Conservation (phyloP, 352 stramenopile genomes). For the Phytophthora fragariae region DNA sequence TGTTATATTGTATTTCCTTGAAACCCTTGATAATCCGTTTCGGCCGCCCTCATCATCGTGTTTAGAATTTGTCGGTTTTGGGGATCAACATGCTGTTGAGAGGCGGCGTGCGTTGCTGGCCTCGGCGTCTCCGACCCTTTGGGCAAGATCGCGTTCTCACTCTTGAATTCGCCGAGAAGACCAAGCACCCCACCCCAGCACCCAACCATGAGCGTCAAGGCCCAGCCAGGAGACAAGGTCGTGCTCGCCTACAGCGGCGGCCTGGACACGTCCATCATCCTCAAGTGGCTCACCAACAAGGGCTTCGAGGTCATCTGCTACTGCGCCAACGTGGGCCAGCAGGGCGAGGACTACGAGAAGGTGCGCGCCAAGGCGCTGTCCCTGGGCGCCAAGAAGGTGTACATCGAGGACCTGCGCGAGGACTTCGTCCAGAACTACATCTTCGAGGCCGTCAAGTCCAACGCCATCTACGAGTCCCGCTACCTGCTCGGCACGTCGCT, state of each 20-base stretch:
- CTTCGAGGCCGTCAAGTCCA: slow-evolving; percentile 95
- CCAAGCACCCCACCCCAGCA: slow-evolving; percentile 16
- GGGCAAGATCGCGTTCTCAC: slow-evolving; percentile 36
- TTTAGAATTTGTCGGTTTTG: slow-evolving; percentile 19
- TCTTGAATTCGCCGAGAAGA: slow-evolving; percentile 48
- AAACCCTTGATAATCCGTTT: slow-evolving; percentile 17
- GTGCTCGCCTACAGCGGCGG: slow-evolving; percentile 97
- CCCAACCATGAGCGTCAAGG: slow-evolving; percentile 73
- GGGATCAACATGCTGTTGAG: slow-evolving; percentile 43
- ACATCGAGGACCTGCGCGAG: slow-evolving; percentile 96
- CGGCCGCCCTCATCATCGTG: slow-evolving; percentile 29
- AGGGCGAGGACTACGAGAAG: slow-evolving; percentile 95
- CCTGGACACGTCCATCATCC: slow-evolving; percentile 98
- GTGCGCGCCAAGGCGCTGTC: slow-evolving; percentile 93
- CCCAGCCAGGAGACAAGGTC: slow-evolving; percentile 90
- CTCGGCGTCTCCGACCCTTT: slow-evolving; percentile 18
- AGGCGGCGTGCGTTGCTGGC: slow-evolving; percentile 25
- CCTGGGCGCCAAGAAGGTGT: slow-evolving; percentile 89
- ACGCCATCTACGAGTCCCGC: slow-evolving; percentile 98
- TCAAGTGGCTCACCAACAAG: slow-evolving; percentile 99
- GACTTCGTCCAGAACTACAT: slow-evolving; percentile 97
- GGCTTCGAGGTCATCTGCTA: slow-evolving; percentile 99
- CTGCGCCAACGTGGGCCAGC: slow-evolving; percentile 98
- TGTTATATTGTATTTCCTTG: not conserved
- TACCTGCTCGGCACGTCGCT: slow-evolving; percentile 98